Base-by-base conservation (phyloP, 2,329 filamentous ascomycete genomes). In the Chaetothyriales sp. region DNA sequence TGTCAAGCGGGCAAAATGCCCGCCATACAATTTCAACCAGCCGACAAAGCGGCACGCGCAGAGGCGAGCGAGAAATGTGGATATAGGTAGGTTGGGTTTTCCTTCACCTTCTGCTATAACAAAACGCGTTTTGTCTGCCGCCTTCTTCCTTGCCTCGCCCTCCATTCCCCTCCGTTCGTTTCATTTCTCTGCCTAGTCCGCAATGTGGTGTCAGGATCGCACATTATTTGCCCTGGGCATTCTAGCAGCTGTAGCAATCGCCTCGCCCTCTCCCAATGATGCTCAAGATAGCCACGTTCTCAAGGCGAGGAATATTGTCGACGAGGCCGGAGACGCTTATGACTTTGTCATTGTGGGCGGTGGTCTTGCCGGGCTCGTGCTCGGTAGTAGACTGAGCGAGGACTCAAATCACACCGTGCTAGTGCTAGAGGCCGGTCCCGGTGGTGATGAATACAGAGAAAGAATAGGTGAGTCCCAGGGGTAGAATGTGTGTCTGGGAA, bases 341-440 rank as follows among this genome's bases (percentile, higher is more conserved):
- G 63, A 66, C 56, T 65, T 63, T 43, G 61, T 66, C 18, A 57
- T 66, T 50, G 55, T 66, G 19, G 65, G 65, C 5, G 64, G 60
- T 37, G 65, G 64, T 6, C 60, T 62, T 20, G 61, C 59, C 7
- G 65, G 65, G 15, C 57, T 66, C 8, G 64, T 66, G 5, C 49
- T 66, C 15, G 65, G 65, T 18, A 58, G 51, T 8, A 60, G 63
- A 18, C 58, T 66, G 6, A 63, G 60, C 46, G 61, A 64, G 46
- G 55, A 66, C 44, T 47, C 54, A 15, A 66, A 65, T n/a, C 59
- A 65, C 45, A 65, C 64, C 2, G 63, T 67, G 1, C 60, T 67
- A 2, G 65, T 67, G 4, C 58, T 67, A 1, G 65, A 67, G 49
- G 57, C 65, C 0, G 65, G 65, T 6, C 59, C 55, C 7, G 60